A percentile compares a stretch with the other conserved stretches of the same genome.
These are phyloP conservation scores for Cyberlindnera bimundalis DNA, from an alignment of 805 yeast species.

Conservation along the genomic window DNA sequence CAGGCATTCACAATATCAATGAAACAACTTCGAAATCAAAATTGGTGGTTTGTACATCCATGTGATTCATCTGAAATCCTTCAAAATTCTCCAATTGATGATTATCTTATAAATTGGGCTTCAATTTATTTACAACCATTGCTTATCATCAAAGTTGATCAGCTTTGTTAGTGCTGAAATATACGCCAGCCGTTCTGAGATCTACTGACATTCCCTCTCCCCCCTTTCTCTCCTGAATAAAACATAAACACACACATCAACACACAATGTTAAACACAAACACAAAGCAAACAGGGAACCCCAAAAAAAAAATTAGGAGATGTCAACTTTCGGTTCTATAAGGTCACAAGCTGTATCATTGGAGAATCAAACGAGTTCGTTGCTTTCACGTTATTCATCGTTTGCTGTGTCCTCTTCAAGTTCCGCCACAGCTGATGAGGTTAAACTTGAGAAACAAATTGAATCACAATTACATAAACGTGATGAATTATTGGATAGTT, in stretches of 20 bases:
- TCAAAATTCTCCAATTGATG: slow-evolving; percentile 18
- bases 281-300: background rate
- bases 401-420: slow-evolving; percentile 50
- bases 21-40: slow-evolving; percentile 5
- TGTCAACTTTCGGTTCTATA: slow-evolving; percentile 58
- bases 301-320: slow-evolving; percentile 8
- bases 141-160: slow-evolving; percentile 2
- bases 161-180: slow-evolving; percentile 11
- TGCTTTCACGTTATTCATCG: slow-evolving; percentile 50
- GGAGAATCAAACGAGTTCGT: slow-evolving; percentile 64
- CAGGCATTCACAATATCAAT: slow-evolving; percentile 8
- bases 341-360: slow-evolving; percentile 65
- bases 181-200: too few relatives aligned
- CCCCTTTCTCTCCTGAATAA: background rate
- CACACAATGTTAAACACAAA: background rate
- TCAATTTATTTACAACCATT: slow-evolving; percentile 23
- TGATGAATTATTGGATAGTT: slow-evolving; percentile 47
- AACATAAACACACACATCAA: background rate
- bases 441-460: slow-evolving; percentile 40
- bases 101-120: slow-evolving; percentile 29
- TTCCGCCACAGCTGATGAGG: slow-evolving; percentile 47
- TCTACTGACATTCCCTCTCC: too few relatives aligned
- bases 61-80: slow-evolving; percentile 35
- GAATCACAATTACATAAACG: slow-evolving; percentile 52
- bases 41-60: slow-evolving; percentile 37